Evolutionary conservation across 768 basidiomycete species (phyloP).

Genomic region (Boletus sp.): DNA sequence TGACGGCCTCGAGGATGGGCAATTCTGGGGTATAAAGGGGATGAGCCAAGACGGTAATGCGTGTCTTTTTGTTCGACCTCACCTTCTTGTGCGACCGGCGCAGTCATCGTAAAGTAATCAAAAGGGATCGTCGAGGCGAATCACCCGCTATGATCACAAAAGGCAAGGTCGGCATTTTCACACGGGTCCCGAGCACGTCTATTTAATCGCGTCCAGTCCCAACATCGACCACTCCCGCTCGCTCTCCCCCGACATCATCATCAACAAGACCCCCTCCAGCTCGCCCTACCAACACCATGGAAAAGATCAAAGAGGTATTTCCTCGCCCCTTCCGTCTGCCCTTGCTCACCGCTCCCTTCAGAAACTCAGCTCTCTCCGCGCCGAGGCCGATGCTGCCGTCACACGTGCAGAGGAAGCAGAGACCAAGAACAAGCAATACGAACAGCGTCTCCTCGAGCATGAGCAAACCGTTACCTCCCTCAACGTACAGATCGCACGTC

Average conservation of each 20-base stretch:
- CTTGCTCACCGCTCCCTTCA: conserved; percentile 25
- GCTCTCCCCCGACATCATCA: conserved; percentile 6
- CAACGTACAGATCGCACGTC: conserved; percentile 59
- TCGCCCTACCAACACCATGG: conserved; percentile 35
- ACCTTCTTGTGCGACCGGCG: conserved; percentile 82
- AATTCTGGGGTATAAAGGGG: conserved; percentile 57
- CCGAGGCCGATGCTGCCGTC: conserved; percentile 80
- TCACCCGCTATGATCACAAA: conserved; percentile 32
- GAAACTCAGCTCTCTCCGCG: conserved; percentile 77
- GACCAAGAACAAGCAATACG: conserved; percentile 71
- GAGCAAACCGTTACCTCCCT: conserved; percentile 88
- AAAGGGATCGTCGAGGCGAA: not conserved
- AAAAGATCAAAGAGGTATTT: conserved; percentile 47
- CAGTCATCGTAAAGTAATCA: conserved; percentile 45
- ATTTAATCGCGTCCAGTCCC: conserved; percentile 26
- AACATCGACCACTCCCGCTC: conserved; percentile 4
- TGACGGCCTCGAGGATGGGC: conserved; percentile 91
- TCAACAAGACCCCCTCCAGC: not conserved
- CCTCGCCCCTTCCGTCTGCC: not conserved
- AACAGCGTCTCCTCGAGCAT: conserved; percentile 71
- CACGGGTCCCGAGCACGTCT: conserved; percentile 27
- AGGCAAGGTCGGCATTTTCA: conserved; percentile 32
- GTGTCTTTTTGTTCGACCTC: not conserved
- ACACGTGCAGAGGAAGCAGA: conserved; percentile 88
- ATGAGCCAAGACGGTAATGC: too few relatives aligned